Evolutionary conservation across 139 green algal genomes (phyloP).

Genomic region (Axilococcus clingmanii): DNA sequence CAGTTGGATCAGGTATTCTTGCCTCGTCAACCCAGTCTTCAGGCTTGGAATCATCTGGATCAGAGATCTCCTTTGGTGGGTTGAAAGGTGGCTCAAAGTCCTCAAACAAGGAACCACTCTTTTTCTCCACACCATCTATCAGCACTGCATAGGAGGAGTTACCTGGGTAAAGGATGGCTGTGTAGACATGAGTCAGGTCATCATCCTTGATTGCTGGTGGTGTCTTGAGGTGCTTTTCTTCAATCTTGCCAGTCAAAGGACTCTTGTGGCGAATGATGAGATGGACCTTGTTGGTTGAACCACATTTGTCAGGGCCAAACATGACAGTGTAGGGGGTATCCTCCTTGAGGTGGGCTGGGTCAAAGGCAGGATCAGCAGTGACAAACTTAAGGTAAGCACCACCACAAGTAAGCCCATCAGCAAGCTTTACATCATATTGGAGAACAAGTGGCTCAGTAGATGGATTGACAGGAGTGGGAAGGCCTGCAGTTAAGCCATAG

Average conservation of each 20-base stretch:
- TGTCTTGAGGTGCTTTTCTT: slow-evolving; percentile 83
- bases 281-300: slow-evolving; percentile 76
- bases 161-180: slow-evolving; percentile 53
- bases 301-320: slow-evolving; percentile 99
- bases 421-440: slow-evolving; percentile 71
- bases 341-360: slow-evolving; percentile 42
- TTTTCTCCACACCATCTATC: slow-evolving; percentile 60
- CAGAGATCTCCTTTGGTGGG: slow-evolving; percentile 65
- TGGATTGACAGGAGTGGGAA: slow-evolving; percentile 41
- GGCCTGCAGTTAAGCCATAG: slow-evolving; percentile 57
- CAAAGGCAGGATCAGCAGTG: slow-evolving; percentile 43
- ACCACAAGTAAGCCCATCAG: slow-evolving; percentile 56
- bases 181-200: slow-evolving; percentile 65
- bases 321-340: slow-evolving; percentile 94
- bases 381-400: slow-evolving; percentile 91
- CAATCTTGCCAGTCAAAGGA: slow-evolving; percentile 75
- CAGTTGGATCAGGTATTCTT: slow-evolving; percentile 72
- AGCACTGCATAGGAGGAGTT: slow-evolving; percentile 71
- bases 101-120: slow-evolving; percentile 49
- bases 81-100: slow-evolving; percentile 72
- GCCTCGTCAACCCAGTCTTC: slow-evolving; percentile 64
- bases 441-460: slow-evolving; percentile 49
- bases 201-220: slow-evolving; percentile 53
- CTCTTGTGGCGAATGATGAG: slow-evolving; percentile 79
- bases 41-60: slow-evolving; percentile 78